A percentile compares a stretch with the other conserved stretches of the same genome.
Conservation (phyloP, 257 asterid species). For the Cinchona pubescens region DNA sequence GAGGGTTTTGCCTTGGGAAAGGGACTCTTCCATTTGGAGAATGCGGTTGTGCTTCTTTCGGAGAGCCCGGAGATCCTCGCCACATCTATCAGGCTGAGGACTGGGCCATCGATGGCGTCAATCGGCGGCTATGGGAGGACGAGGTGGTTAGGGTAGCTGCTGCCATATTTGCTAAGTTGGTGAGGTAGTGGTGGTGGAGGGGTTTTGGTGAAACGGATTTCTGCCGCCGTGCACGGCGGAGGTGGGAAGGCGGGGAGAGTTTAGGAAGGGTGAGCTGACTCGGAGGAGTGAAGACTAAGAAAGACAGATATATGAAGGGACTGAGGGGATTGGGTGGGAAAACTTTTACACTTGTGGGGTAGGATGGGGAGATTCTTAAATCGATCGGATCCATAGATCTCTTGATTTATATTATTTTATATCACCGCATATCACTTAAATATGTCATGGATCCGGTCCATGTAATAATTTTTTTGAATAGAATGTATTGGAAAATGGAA, state of each 20-base stretch:
- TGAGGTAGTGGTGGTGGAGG: background rate
- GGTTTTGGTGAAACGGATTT: background rate
- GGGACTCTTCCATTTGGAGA: slow-evolving; percentile 71
- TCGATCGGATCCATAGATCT: too few relatives aligned
- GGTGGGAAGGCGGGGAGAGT: slow-evolving; percentile 5
- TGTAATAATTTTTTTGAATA: too few relatives aligned
- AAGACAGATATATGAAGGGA: slow-evolving; percentile 21
- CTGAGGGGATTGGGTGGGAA: slow-evolving; percentile 2
- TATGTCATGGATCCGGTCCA: too few relatives aligned
- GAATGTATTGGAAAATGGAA: too few relatives aligned
- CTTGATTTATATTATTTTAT: too few relatives aligned
- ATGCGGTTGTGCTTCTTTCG: slow-evolving; percentile 73
- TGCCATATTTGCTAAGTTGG: slow-evolving; percentile 8
- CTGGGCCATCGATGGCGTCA: slow-evolving; percentile 67
- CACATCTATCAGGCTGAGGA: slow-evolving; percentile 61
- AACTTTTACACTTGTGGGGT: slow-evolving; percentile 5
- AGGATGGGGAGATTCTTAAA: too few relatives aligned
- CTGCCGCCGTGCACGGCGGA: slow-evolving; percentile 45
- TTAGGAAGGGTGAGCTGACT: background rate
- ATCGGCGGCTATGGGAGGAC: too few relatives aligned
- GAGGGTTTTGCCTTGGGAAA: slow-evolving; percentile 57
- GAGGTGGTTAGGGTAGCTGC: slow-evolving; percentile 27
- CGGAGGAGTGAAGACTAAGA: background rate
- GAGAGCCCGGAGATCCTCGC: slow-evolving; percentile 82
- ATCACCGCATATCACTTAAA: too few relatives aligned